These are phyloP conservation scores for Fusarium proliferatum DNA, from an alignment of 2,329 filamentous ascomycete species.

Conservation along the genomic window DNA sequence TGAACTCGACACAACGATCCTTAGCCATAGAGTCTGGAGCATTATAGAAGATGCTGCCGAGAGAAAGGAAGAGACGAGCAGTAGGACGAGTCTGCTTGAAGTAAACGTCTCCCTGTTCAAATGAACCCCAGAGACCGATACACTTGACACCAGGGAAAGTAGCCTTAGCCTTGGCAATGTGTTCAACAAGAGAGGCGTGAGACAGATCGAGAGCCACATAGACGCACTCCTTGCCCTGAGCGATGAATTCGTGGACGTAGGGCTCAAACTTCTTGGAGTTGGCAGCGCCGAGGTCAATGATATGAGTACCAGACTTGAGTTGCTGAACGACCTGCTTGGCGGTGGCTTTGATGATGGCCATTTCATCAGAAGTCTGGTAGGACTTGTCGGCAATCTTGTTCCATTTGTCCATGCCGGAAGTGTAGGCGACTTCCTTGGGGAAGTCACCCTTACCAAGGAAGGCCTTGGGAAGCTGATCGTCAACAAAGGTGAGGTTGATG, in stretches of 20 bases:
- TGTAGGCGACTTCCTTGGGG: constrained; percentile 45
- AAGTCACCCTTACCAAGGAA: constrained; percentile 35
- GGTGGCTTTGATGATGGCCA: constrained; percentile 36
- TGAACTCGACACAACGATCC: constrained; percentile 34
- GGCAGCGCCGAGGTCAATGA: constrained; percentile 39
- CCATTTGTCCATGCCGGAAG: constrained; percentile 36
- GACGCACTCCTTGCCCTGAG: constrained; percentile 33
- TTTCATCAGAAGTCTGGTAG: constrained; percentile 37
- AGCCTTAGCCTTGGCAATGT: constrained; percentile 30
- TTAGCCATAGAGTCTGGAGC: constrained; percentile 32
- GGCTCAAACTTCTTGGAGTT: constrained; percentile 40
- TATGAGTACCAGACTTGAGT: constrained; percentile 25
- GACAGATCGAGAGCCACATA: constrained; percentile 39
- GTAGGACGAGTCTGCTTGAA: constrained; percentile 17
- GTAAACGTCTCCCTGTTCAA: constrained; percentile 37
- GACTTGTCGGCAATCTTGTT: constrained; percentile 20
- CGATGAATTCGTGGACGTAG: constrained; percentile 32
- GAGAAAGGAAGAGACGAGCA: constrained; percentile 32
- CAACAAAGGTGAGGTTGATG: constrained; percentile 15
- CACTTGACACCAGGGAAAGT: constrained; percentile 28
- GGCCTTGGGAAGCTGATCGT: constrained; percentile 31
- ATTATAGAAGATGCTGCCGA: constrained; percentile 42
- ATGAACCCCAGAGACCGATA: constrained; percentile 38
- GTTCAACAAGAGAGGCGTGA: constrained; percentile 15
- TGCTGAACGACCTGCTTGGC: constrained; percentile 22